Conservation (phyloP, 306 rosid genomes). For the Cicer judaicum region DNA sequence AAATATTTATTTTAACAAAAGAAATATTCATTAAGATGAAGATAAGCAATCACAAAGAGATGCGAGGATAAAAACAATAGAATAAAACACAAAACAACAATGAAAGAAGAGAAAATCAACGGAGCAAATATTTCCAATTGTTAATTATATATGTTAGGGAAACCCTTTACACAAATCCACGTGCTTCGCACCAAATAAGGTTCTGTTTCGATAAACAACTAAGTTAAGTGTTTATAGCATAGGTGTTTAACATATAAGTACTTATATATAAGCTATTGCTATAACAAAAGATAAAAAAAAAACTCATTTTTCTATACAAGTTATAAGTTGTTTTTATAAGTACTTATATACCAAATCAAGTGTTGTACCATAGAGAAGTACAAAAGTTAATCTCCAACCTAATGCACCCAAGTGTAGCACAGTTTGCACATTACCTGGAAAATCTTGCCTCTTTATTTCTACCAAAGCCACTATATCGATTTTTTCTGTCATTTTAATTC, state of each 20-base stretch:
- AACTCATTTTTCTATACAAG: neutral
- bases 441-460: neutral
- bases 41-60: conserved; percentile 18
- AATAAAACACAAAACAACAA: neutral
- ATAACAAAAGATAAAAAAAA: neutral
- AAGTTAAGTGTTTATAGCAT: neutral
- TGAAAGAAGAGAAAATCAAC: conserved; percentile 24
- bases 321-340: neutral
- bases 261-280: neutral
- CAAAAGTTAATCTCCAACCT: neutral
- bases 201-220: neutral
- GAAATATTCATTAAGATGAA: conserved; percentile 1
- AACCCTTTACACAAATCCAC: no score
- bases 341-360: neutral
- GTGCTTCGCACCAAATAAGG: no score
- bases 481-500: conserved; percentile 42
- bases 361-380: neutral
- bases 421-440: conserved; percentile 15
- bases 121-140: no score
- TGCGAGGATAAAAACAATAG: neutral
- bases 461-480: neutral
- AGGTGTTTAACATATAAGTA: neutral
- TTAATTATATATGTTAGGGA: no score
- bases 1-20: conserved; percentile 13
- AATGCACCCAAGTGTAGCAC: neutral